Evolutionary conservation across 2,329 filamentous ascomycete species (phyloP), one percentile per base, ranked within the genome.

Genomic region (Pochonia chlamydosporia): DNA sequence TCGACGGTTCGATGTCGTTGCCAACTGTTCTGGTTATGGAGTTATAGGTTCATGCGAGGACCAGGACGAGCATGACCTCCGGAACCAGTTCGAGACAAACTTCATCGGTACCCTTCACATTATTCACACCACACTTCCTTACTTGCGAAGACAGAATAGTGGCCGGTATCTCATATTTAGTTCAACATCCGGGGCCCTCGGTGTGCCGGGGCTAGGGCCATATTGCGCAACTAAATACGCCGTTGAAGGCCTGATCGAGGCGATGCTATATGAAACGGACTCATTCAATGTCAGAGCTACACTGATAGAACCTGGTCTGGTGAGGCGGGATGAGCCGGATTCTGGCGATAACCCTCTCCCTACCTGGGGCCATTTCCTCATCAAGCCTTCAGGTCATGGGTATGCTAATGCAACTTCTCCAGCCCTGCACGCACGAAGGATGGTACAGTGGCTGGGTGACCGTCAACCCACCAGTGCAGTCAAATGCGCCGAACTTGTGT

Each of bases 211-310:
- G 0, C 69, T 97, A 5, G 92, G 92, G 0, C 92, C 92, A 0
- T 97, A 96, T 62, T 97, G 92, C 66, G 93, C 93, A 1, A 96
- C 90, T 14, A 99, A 97, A 65, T 97, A 96, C 67, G 93, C 93
- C 0, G 89, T 96, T 4, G 93, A 99, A 63, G 93, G 92, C 0
- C 73, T 99, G 46, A 90, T 97, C 56, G 93, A 99, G 67, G 91
- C 89, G 14, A 92, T 99, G 87, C 77, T 96, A 14, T 97, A 97
- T 67, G 93, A 99, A 64, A 85, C 95, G 31, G 91, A 96, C 55
- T 67, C 73, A 0, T 96, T 95, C 68, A 92, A 93, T 62, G 87
- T 97, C 65, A 96, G 95, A 66, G 89, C 89, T 1, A 96, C 92
- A 2, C 77, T 99, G 5, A 91, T 97, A 1, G 89, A 96, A 60